Base-by-base conservation (phyloP, 1,284 basidiomycete species). In the Malassezia arunalokei region DNA sequence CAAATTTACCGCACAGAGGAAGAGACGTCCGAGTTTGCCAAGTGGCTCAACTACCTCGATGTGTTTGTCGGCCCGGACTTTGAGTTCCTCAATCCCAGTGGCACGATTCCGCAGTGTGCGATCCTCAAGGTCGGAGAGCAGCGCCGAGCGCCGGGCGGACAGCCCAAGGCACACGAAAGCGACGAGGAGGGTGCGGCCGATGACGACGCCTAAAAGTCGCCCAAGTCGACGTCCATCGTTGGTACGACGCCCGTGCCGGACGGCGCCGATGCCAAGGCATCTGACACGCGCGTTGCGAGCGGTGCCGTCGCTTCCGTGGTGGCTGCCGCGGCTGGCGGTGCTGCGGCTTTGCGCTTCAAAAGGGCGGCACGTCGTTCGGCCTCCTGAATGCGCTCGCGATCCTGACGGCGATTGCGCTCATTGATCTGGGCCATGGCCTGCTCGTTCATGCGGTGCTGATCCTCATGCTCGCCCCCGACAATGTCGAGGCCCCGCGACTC, bases 361-460 rank as follows among this genome's bases (percentile, higher is more conserved):
- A 84, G 82, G 7, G 80, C 75, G 56, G 83, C 66, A 42, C 65
- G 66, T 1, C 82, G 68, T 74, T 91, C 88, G 0, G 86, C 84
- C 59, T 81, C 81, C 44, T 84, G 78, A 56, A 89, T 81, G 1
- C 81, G 79, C 63, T 88, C 87, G 56, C 82, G 66, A 55, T 91
- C 92, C 42, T 83, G 82, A 60, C 79, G 81, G 39, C 86, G 79
- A 71, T 95, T 92, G 47, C 87, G 81, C 74, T 90, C 87, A 71
- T 91, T 92, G 55, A 94, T 83, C 68, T 77, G 81, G 15, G 83
- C 81, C 30, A 91, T 78, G 61, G 80, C 75, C 54, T 82, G 81
- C 40, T 76, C 77, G 58, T 76, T 74, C 6, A 76, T 73, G 51
- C 38, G 60, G 42, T 1, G 43, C 20, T 12, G 11, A 35, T 15